Conservation (phyloP, 768 basidiomycete genomes). For the Mrakia frigida region DNA sequence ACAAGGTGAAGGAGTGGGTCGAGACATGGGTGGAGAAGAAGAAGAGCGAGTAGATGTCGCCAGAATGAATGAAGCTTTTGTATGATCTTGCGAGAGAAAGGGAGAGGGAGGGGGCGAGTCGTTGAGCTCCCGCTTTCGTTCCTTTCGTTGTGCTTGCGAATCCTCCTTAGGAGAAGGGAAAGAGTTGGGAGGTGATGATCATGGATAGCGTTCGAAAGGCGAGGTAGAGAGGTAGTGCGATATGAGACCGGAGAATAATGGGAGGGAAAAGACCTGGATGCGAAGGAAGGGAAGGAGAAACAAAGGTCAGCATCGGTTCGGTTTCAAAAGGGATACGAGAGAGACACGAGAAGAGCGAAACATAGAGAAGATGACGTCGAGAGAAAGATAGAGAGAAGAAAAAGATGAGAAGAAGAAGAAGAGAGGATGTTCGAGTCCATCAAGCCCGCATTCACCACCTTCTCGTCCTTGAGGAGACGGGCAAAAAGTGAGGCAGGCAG, state of each 20-base stretch:
- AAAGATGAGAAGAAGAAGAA: no score
- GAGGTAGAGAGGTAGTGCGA: background rate
- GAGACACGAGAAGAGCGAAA: no score
- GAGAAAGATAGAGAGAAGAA: no score
- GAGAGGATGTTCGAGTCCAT: background rate
- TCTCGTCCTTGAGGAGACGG: background rate
- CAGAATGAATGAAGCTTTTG: background rate
- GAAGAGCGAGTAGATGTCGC: background rate
- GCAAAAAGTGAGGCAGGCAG: background rate
- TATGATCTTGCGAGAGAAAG: background rate
- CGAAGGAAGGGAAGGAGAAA: background rate
- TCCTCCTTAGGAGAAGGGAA: background rate
- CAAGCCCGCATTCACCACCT: background rate
- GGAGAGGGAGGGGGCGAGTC: background rate
- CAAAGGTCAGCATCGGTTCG: background rate
- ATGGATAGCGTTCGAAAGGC: background rate
- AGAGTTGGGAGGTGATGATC: background rate
- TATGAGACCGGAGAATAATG: background rate
- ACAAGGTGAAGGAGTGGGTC: conserved; percentile 83
- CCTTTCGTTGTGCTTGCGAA: no score
- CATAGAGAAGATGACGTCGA: no score
- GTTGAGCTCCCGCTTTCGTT: background rate
- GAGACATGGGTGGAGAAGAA: conserved; percentile 53
- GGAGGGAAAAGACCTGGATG: background rate
- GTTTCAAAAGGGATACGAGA: no score